Base-by-base conservation (phyloP, 768 basidiomycete species). In the Auriscalpium orientale region DNA sequence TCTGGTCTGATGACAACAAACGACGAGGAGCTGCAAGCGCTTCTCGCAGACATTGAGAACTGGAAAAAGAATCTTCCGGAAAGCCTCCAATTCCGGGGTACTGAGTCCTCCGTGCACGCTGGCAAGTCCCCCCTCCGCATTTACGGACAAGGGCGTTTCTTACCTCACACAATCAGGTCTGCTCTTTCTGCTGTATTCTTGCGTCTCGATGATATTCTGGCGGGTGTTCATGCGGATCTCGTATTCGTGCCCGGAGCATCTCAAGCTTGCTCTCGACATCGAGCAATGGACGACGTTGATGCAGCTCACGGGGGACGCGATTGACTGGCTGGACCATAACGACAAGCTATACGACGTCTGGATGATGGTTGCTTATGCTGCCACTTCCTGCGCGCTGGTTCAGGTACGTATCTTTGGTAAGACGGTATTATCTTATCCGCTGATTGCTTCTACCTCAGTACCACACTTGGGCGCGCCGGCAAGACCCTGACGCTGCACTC, bases 151-250 rank as follows among this genome's bases (percentile, higher is more conserved):
- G 49, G 15, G 36, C 20, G n/a, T 35, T 18, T 33, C 47, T 55
- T 49, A 47, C 9, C 43, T 50, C 46, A 33, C 53, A 22, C 40
- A 8, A 20, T 20, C 62, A 91, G 95, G 95, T 44, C 75, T 97
- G 54, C 76, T 99, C 21, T 94, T 97, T 70, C 70, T 98, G 52
- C 77, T 92, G 43, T 94, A 91, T 68, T 82, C 89, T 34, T 92
- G 90, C 66, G 85, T 98, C 46, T 87, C 85, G 62, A 97, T 98
- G 84, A 89, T 98, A 70, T 95, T 97, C 72, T 97, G 92, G 85
- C 87, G 95, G 50, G 93, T 97, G 35, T 98, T 98, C 75, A 95
- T 98, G 91, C 83, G 95, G 51, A 92, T 98, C 71, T 93, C 91
- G 56, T 98, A 97, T 73, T 79, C 84, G 18, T 89, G 91, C 66